phyloP scores from a whole-genome alignment of 306 rosid species.

The Prunus mongolica region DNA sequence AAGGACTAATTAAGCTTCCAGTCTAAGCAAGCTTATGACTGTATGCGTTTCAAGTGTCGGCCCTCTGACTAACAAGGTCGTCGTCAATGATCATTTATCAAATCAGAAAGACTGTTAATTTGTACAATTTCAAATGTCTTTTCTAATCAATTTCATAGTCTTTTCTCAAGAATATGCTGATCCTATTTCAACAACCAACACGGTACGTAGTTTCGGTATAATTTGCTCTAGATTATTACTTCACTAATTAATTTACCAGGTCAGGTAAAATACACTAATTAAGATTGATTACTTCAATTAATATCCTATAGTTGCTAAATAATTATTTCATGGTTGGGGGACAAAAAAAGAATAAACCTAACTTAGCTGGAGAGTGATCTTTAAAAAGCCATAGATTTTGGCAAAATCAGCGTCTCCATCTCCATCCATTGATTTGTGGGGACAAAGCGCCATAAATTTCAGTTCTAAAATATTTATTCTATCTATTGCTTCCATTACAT shows the following conservation, averaged over 20 bases:
- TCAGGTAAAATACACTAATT: too few species aligned
- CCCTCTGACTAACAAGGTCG: not conserved
- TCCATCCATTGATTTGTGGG: not conserved
- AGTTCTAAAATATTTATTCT: not conserved
- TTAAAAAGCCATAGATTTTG: slow-evolving; percentile 27
- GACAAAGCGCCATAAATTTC: not conserved
- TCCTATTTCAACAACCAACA: slow-evolving; percentile 1
- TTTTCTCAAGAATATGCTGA: not conserved
- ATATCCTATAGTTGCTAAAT: too few species aligned
- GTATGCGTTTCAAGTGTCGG: not conserved
- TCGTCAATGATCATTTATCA: not conserved
- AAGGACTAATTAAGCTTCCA: slow-evolving; percentile 9
- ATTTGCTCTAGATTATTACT: too few species aligned
- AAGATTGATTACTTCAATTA: too few species aligned
- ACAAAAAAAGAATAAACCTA: not conserved
- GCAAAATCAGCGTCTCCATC: slow-evolving; percentile 14
- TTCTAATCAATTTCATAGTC: not conserved
- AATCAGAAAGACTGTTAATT: not conserved
- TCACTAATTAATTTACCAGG: too few species aligned
- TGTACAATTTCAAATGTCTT: not conserved
- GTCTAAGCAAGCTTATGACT: slow-evolving; percentile 7
- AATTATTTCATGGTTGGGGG: not conserved
- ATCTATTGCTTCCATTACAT: not conserved
- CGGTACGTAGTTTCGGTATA: too few species aligned
- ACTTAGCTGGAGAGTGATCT: not conserved